Evolutionary conservation across 805 yeast genomes (phyloP), one percentile per base, ranked within the genome.

Genomic region (Saturnispora besseyi): DNA sequence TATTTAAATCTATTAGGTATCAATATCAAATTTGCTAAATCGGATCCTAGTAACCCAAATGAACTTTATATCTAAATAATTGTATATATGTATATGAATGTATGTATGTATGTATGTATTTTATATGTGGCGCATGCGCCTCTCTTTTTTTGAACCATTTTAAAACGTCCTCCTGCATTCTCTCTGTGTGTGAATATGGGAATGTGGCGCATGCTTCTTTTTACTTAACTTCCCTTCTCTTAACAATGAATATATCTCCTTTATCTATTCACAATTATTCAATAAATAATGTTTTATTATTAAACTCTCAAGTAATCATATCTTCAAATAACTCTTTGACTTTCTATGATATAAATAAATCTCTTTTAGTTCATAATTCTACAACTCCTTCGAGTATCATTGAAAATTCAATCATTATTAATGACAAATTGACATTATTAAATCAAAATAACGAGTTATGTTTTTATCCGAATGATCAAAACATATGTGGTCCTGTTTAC

Each of bases 1-100:
- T 54, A 74, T 1, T 68, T 78, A n/a, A 70, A 79, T 48, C 61
- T 71, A n/a, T 69, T 84, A 41, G 95, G 93, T 1, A 73, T 77
- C 57, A 85, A 83, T 53, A 65, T 81, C 15, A 51, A 52, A 15
- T 49, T 57, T 13, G 54, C 53, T 5, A 56, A 50, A 31, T 38
- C 46, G 12, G 48, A 48, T 44, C 46, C 52, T 11, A 51, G 54
- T n/a, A 58, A 62, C 46, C 65, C 64, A 21, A 62, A 61, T 50
- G 62, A 62, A 49, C 47, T 63, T 4, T 58, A 60, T 44, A 60
- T 59, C n/a, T 63, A 54, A 51, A 18, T 18, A 18, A 18, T 18
- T 18, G 18, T 18, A 18, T 18, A 18, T 18, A 18, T 26, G 3
- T 26, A 26, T 26, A 26, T 26, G 29, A 2, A 26, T 26, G 9